phyloP scores from a whole-genome alignment of 371 early-diverging fungal genomes.

The Mucor irregularis region DNA sequence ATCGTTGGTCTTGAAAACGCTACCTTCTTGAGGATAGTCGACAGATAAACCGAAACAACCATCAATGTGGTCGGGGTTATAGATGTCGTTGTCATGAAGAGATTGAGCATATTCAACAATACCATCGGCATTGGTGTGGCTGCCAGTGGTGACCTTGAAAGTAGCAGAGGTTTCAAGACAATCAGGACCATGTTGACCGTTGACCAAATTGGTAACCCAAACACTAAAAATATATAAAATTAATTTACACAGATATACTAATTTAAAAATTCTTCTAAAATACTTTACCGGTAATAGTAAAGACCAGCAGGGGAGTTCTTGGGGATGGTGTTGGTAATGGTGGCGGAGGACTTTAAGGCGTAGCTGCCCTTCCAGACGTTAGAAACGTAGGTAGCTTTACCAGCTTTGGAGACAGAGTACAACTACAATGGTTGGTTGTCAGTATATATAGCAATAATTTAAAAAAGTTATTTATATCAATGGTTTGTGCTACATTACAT shows the following conservation, averaged over 20 bases:
- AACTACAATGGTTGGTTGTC: constrained; percentile 24
- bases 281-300: constrained; percentile 30
- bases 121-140: constrained; percentile 51
- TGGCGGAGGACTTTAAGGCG: constrained; percentile 24
- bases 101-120: constrained; percentile 37
- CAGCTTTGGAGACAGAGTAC: constrained; percentile 29
- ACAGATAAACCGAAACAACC: constrained; percentile 36
- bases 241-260: neutral
- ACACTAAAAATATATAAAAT: constrained; percentile 16
- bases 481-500: constrained; percentile 17
- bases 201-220: constrained; percentile 36
- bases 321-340: constrained; percentile 33
- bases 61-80: constrained; percentile 19
- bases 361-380: constrained; percentile 30
- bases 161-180: constrained; percentile 44
- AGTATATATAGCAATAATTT: neutral
- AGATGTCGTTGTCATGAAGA: constrained; percentile 17
- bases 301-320: constrained; percentile 22
- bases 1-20: constrained; percentile 4
- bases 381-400: constrained; percentile 23
- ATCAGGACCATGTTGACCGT: constrained; percentile 34
- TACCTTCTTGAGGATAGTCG: constrained; percentile 17
- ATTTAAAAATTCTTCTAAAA: neutral
- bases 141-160: constrained; percentile 53
- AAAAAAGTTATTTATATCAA: neutral